phyloP scores from a whole-genome alignment of 176 grass and related monocot genomes.

The Aegilops bicornis region DNA sequence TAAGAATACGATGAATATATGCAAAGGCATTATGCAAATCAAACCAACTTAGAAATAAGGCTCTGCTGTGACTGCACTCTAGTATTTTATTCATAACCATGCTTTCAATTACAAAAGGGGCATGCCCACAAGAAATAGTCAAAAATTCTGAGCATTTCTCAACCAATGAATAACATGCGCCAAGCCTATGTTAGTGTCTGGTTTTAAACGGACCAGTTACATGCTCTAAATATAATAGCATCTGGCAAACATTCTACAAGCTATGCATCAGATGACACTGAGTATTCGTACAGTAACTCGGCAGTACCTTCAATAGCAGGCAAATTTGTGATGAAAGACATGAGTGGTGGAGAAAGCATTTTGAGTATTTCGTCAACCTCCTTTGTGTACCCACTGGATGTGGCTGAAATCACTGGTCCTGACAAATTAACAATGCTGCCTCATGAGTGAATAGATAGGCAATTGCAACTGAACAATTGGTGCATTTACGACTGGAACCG shows the following conservation, averaged over 20 bases:
- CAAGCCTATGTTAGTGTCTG: background rate
- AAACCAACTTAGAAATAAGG: background rate
- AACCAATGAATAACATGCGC: too few species aligned
- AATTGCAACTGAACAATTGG: background rate
- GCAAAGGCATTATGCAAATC: background rate
- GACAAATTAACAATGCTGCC: slow-evolving; percentile 27
- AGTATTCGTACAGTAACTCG: background rate
- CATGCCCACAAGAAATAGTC: too few species aligned
- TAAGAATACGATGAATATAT: background rate
- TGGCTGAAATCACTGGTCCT: slow-evolving; percentile 54
- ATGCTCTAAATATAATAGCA: background rate
- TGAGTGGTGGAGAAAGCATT: slow-evolving; percentile 48
- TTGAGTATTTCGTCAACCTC: slow-evolving; percentile 74
- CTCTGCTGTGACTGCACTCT: background rate
- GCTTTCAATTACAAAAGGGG: background rate
- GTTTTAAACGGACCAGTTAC: background rate
- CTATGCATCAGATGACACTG: background rate
- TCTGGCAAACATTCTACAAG: background rate
- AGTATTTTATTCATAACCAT: background rate
- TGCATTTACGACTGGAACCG: background rate
- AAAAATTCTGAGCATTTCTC: too few species aligned
- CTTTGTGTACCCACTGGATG: slow-evolving; percentile 53
- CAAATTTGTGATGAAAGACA: slow-evolving; percentile 73
- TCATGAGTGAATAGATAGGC: background rate
- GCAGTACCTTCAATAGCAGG: slow-evolving; percentile 75